Conservation (phyloP, 768 basidiomycete genomes). For the Porphyrellus cyaneotinctus region DNA sequence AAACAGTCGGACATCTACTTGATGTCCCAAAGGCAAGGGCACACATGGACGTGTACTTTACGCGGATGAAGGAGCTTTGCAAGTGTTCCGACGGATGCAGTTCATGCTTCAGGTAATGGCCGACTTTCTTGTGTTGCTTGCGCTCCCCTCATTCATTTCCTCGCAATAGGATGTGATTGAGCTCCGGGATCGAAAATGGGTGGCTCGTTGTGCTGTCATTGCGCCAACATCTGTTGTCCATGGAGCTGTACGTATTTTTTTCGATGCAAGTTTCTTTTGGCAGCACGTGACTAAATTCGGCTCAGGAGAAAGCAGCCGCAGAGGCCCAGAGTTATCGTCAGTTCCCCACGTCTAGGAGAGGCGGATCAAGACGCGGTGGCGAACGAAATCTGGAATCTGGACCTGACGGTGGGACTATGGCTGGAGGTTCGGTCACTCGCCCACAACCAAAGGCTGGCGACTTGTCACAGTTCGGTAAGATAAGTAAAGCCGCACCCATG, state of each 20-base stretch:
- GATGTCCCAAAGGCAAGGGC: slow-evolving; percentile 78
- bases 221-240: slow-evolving; percentile 90
- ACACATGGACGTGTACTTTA: slow-evolving; percentile 92
- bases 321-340: slow-evolving; percentile 59
- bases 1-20: slow-evolving; percentile 82
- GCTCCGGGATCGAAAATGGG: slow-evolving; percentile 80
- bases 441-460: slow-evolving; percentile 79
- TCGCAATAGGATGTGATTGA: slow-evolving; percentile 81
- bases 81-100: slow-evolving; percentile 76
- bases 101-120: slow-evolving; percentile 88
- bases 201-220: slow-evolving; percentile 61
- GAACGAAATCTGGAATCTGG: slow-evolving; percentile 61
- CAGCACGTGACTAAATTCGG: background rate
- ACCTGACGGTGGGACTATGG: slow-evolving; percentile 87
- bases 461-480: slow-evolving; percentile 84
- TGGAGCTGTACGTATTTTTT: slow-evolving; percentile 63
- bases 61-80: slow-evolving; percentile 77
- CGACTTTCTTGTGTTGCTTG: background rate
- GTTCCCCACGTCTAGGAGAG: slow-evolving; percentile 81
- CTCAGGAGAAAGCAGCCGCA: slow-evolving; percentile 66
- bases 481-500: slow-evolving; percentile 64
- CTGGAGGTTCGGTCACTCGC: slow-evolving; percentile 47
- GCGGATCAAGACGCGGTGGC: slow-evolving; percentile 84
- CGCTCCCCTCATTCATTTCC: slow-evolving; percentile 45
- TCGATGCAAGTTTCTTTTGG: background rate